phyloP scores from a whole-genome alignment of 257 asterid genomes.

The Agastache rugosa region DNA sequence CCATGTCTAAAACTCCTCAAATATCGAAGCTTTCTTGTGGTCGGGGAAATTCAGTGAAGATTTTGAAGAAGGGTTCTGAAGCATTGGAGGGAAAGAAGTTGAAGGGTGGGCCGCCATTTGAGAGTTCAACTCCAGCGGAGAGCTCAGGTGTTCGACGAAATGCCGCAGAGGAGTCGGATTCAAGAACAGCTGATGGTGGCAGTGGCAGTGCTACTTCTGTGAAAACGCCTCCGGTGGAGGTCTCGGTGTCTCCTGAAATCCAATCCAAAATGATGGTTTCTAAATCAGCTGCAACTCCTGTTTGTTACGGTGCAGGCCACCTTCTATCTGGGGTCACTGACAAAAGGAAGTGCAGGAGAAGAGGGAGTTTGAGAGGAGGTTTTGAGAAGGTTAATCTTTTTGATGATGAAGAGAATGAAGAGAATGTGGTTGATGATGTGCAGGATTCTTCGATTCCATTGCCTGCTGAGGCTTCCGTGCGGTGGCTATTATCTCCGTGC shows the following conservation, averaged over 20 bases:
- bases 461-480: conserved; percentile 73
- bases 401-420: conserved; percentile 28
- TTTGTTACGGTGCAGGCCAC: conserved; percentile 86
- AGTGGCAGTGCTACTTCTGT: conserved; percentile 38
- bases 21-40: conserved; percentile 40
- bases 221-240: conserved; percentile 83
- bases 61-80: conserved; percentile 23
- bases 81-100: conserved; percentile 23
- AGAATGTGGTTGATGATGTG: conserved; percentile 33
- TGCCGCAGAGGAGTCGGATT: conserved; percentile 16
- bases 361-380: conserved; percentile 76
- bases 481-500: conserved; percentile 62
- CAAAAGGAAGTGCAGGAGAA: conserved; percentile 72
- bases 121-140: neutral
- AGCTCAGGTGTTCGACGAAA: conserved; percentile 24
- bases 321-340: conserved; percentile 76
- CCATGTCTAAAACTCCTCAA: conserved; percentile 37
- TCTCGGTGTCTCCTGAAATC: conserved; percentile 83
- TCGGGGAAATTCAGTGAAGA: conserved; percentile 32
- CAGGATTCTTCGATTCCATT: conserved; percentile 54
- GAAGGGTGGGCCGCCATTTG: neutral
- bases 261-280: conserved; percentile 50
- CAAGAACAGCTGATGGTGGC: conserved; percentile 9
- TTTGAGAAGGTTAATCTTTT: conserved; percentile 34
- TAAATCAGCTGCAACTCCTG: conserved; percentile 60